Conservation (phyloP, 2,329 filamentous ascomycete genomes). For the Blastomyces parvus region DNA sequence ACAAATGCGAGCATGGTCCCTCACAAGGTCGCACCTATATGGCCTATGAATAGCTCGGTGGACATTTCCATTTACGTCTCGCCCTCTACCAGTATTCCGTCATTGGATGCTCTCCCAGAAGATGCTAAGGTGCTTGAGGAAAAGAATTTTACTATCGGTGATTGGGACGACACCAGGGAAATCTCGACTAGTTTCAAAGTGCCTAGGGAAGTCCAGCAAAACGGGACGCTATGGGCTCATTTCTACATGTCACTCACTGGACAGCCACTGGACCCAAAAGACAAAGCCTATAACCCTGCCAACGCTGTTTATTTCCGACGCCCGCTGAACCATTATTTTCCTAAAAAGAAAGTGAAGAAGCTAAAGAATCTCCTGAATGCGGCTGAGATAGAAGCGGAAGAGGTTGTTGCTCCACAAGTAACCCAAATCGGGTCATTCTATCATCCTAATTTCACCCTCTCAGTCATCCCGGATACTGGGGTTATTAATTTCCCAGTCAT, state of each 20-base stretch:
- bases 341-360: slow-evolving; percentile 84
- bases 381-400: slow-evolving; percentile 38
- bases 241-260: slow-evolving; percentile 79
- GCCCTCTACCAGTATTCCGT: slow-evolving; percentile 58
- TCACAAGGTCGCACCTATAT: slow-evolving; percentile 71
- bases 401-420: slow-evolving; percentile 48
- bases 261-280: slow-evolving; percentile 63
- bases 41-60: slow-evolving; percentile 66
- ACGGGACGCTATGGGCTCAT: slow-evolving; percentile 89
- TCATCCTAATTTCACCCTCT: slow-evolving; percentile 86
- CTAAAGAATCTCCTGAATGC: slow-evolving; percentile 68
- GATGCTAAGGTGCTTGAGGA: slow-evolving; percentile 65
- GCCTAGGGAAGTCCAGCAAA: slow-evolving; percentile 72
- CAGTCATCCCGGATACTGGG: slow-evolving; percentile 73
- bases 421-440: slow-evolving; percentile 79
- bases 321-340: slow-evolving; percentile 79
- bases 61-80: slow-evolving; percentile 83
- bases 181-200: slow-evolving; percentile 69
- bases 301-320: slow-evolving; percentile 76
- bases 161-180: slow-evolving; percentile 68
- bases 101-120: slow-evolving; percentile 54
- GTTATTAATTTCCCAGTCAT: slow-evolving; percentile 56
- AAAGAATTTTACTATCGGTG: slow-evolving; percentile 66
- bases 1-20: slow-evolving; percentile 58
- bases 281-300: slow-evolving; percentile 59